Evolutionary conservation across 352 stramenopile genomes (phyloP), one percentile per base, ranked within the genome.

Genomic region (Globisporangium iwayamae): DNA sequence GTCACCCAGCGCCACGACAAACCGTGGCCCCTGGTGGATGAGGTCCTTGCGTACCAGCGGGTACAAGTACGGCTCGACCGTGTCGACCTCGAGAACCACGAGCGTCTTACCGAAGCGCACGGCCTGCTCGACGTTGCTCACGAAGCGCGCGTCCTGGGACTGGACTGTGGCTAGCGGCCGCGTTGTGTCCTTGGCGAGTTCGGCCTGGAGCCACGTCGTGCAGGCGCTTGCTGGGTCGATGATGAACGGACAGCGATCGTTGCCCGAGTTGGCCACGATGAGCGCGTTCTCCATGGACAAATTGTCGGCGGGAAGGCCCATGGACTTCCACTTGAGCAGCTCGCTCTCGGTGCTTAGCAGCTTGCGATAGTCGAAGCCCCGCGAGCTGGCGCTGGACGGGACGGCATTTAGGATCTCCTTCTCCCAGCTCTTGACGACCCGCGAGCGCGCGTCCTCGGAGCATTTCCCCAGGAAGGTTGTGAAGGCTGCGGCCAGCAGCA

Each of bases 91-190:
- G 4, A 97, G 70, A 22, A 98, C 76, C 3, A 98, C 78, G 1
- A 99, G 77, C 0, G 95, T 98, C 61, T 98, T 98, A n/a, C 96
- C 96, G 62, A 99, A 99, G 14, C 94, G 90, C 5, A 98, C 94
- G 28, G 93, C 88, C 55, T 98, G 93, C 56, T 98, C 95, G 11
- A 98, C 92, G 13, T 91, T 72, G 54, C 85, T 98, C 6, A 92
- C 85, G 52, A 98, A 98, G 2, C 89, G 83, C 8, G 82, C 43
- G 36, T 98, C 93, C 58, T 93, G 81, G 0, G 81, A 78, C 60
- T 94, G 83, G 6, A 98, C 78, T 6, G 96, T 79, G 13, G 97
- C 94, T 11, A 98, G 75, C 0, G 87, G 90, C 6, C 90, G 81
- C 0, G 81, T 91, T 30, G 81, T 91, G 62, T 94, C 90, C 22